Evolutionary conservation across 139 green algal species (phyloP).

Genomic region (Tetratostichococcus sp.): DNA sequence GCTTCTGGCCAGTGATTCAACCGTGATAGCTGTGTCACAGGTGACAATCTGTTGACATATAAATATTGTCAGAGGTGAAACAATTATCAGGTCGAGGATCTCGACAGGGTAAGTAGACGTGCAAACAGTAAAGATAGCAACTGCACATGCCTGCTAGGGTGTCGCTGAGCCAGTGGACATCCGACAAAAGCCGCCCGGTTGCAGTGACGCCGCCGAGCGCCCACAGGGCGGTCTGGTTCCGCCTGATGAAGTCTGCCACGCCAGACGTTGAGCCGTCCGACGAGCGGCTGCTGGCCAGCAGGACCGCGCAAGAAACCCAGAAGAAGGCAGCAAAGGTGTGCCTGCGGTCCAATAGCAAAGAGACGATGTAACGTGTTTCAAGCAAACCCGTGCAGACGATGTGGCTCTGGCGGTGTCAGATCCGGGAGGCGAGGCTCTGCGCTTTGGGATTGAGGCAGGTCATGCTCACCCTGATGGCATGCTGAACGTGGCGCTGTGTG

Average conservation of each 20-base stretch:
- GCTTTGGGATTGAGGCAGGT: no score
- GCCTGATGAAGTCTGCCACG: not conserved
- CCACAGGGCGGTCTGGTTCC: not conserved
- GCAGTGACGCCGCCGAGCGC: not conserved
- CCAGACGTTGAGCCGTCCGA: not conserved
- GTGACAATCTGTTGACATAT: no score
- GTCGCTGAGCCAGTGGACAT: constrained; percentile 18
- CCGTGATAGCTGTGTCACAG: no score
- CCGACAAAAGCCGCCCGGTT: constrained; percentile 4
- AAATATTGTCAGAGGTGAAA: no score
- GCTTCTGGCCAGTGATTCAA: no score
- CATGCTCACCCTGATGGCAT: not conserved
- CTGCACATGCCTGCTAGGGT: constrained; percentile 23
- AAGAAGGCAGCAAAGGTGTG: not conserved
- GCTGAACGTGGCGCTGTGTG: not conserved
- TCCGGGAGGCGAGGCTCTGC: no score
- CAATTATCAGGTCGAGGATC: no score
- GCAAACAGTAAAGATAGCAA: no score
- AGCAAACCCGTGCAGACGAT: no score
- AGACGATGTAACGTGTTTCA: no score
- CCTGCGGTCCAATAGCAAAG: not conserved
- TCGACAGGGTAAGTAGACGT: no score
- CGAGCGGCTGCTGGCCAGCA: not conserved
- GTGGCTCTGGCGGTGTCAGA: no score
- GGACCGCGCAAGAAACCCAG: not conserved